A percentile compares a stretch with the other conserved stretches of the same genome.
Evolutionary conservation across 2,329 filamentous ascomycete species (phyloP).

Genomic region (Hypoxylon rubiginosum): DNA sequence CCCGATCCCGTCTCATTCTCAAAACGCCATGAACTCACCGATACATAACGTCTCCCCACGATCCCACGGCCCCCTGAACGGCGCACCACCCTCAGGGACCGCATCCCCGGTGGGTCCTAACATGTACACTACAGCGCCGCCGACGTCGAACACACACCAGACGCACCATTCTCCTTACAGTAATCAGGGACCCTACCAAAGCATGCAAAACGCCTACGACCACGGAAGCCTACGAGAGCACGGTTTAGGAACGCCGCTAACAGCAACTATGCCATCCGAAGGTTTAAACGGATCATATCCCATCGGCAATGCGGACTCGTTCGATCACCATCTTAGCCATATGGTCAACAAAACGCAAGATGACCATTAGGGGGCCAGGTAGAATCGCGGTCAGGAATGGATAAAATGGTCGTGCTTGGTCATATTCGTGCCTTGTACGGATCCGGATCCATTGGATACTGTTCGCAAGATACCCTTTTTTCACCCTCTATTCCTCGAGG

Average conservation of each 20-base stretch:
- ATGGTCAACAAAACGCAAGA: slow-evolving; percentile 47
- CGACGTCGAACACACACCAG: slow-evolving; percentile 47
- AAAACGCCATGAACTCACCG: slow-evolving; percentile 45
- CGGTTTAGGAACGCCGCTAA: slow-evolving; percentile 47
- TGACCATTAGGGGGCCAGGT: slow-evolving; percentile 12
- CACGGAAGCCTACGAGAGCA: slow-evolving; percentile 49
- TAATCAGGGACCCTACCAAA: slow-evolving; percentile 46
- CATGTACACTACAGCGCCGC: slow-evolving; percentile 49
- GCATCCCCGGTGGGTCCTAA: slow-evolving; percentile 49
- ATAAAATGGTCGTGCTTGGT: not conserved
- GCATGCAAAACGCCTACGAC: slow-evolving; percentile 47
- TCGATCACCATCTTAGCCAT: slow-evolving; percentile 42
- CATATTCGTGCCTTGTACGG: slow-evolving; percentile 9
- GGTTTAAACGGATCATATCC: slow-evolving; percentile 46
- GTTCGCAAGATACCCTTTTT: not conserved
- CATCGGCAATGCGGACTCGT: slow-evolving; percentile 34
- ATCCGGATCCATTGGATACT: slow-evolving; percentile 1
- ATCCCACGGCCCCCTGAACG: slow-evolving; percentile 45
- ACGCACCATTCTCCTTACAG: slow-evolving; percentile 47
- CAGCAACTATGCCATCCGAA: slow-evolving; percentile 49
- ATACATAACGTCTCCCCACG: slow-evolving; percentile 49
- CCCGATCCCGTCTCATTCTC: slow-evolving; percentile 45
- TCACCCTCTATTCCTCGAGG: slow-evolving; percentile 15
- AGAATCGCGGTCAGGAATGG: not conserved
- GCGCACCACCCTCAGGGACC: slow-evolving; percentile 41